Conservation (phyloP, 148 eudicot genomes). For the Persicaria maculosa region DNA sequence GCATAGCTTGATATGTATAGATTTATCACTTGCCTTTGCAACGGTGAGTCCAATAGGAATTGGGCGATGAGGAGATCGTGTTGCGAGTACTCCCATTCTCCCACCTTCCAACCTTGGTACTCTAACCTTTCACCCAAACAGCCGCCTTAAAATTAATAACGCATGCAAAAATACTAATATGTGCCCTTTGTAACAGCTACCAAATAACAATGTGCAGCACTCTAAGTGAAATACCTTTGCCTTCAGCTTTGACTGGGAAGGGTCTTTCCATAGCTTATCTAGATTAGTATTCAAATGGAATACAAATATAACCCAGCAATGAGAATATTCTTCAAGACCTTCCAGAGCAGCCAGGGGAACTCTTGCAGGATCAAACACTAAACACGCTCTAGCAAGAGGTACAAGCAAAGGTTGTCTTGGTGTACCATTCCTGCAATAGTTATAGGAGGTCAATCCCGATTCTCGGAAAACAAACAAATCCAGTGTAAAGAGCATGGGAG, state of each 20-base stretch:
- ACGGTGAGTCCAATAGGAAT: constrained; percentile 94
- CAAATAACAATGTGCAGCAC: not conserved
- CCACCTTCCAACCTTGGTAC: constrained; percentile 86
- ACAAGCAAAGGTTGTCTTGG: constrained; percentile 97
- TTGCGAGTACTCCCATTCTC: constrained; percentile 82
- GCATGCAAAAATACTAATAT: not conserved
- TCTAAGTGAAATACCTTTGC: constrained; percentile 49
- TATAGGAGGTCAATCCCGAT: not conserved
- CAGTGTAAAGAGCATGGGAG: too few relatives aligned
- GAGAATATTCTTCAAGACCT: constrained; percentile 89
- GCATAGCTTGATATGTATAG: not conserved
- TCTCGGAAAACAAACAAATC: not conserved
- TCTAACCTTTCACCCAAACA: constrained; percentile 55
- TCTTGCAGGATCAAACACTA: constrained; percentile 58
- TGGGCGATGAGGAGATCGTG: constrained; percentile 98
- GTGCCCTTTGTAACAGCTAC: not conserved
- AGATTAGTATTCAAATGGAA: constrained; percentile 93
- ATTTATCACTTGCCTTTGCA: constrained; percentile 50
- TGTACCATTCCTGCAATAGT: constrained; percentile 70
- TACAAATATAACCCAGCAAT: constrained; percentile 86
- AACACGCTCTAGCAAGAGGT: constrained; percentile 83
- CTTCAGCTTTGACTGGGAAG: constrained; percentile 72
- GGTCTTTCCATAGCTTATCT: constrained; percentile 85
- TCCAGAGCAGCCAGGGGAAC: constrained; percentile 87
- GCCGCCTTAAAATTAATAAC: not conserved